These are phyloP conservation scores for Phytopythium vexans DNA, from an alignment of 352 stramenopile species.

Conservation along the genomic window DNA sequence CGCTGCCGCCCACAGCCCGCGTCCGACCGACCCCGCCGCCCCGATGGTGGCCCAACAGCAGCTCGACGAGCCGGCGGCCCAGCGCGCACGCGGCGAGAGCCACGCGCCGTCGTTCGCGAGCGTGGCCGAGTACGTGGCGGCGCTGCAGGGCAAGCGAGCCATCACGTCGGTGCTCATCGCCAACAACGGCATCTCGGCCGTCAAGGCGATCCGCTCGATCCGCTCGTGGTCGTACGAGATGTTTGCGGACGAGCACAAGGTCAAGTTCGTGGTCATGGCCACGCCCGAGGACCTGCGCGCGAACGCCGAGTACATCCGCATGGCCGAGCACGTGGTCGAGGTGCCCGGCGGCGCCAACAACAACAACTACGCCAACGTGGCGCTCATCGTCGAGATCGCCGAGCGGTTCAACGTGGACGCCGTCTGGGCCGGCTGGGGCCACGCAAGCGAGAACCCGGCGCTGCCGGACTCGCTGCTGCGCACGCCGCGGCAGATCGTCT, in stretches of 20 bases:
- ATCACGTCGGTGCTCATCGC: constrained; percentile 98
- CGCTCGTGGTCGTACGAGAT: constrained; percentile 98
- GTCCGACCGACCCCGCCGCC: neutral
- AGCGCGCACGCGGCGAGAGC: constrained; percentile 49
- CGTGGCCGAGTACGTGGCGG: constrained; percentile 91
- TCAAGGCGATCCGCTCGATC: constrained; percentile 99
- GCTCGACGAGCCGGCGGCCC: neutral
- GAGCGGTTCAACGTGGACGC: constrained; percentile 96
- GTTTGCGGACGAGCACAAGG: constrained; percentile 91
- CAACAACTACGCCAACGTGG: constrained; percentile 99
- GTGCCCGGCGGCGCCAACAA: constrained; percentile 99
- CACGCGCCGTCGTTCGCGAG: constrained; percentile 78
- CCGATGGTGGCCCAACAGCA: constrained; percentile 26
- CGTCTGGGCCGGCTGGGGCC: constrained; percentile 98
- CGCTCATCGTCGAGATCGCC: constrained; percentile 97
- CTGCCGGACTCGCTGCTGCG: constrained; percentile 94
- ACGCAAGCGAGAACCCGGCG: constrained; percentile 98
- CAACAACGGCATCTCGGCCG: constrained; percentile 99
- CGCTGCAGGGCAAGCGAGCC: constrained; percentile 85
- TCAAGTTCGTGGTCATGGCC: constrained; percentile 99
- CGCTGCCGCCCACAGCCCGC: constrained; percentile 23
- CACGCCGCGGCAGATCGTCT: constrained; percentile 94
- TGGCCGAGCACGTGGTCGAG: constrained; percentile 99
- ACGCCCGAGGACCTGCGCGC: constrained; percentile 98
- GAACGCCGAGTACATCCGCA: constrained; percentile 99